Base-by-base conservation (phyloP, 495 filamentous ascomycete species). In the Penicillium ochrochloron region DNA sequence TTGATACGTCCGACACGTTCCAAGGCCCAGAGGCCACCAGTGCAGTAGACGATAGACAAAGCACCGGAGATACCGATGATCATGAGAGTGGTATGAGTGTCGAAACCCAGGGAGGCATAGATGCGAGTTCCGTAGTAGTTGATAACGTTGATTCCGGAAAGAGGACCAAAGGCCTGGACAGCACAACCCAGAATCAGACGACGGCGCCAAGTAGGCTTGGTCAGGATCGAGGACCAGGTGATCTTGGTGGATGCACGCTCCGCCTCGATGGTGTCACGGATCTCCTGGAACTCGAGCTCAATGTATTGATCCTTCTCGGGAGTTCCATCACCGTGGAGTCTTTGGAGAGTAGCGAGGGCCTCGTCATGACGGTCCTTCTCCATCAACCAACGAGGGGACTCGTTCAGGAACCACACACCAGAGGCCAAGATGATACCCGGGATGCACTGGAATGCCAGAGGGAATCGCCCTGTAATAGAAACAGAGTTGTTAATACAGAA, bases 341-440 rank as follows among this genome's bases (percentile, higher is more conserved):
- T 59, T 0, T 59, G 35, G 2, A 74, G 65, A 11, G 61, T 53
- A 0, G 34, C 59, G 5, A 73, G 82, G 8, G 89, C 89, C 71
- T 89, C 70, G 12, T 91, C 89, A 61, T 83, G 78, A 59, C 83
- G 82, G 72, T 89, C 89, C 65, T 88, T 87, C 63, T 84, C 81
- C 63, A 91, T 87, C 25, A 90, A 78, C 76, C 74, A 91, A 14
- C 83, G 70, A 6, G 83, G 83, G 0, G 79, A 82, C 61, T 89
- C 84, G n/a, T 84, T 83, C 10, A 88, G 76, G 68, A 86, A 83
- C 80, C 80, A 88, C 58, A 89, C 75, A 12, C 82, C 81, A 7
- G 66, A 35, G 3, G 76, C 73, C 19, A 86, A 74, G 23, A 81
- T 57, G 10, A 85, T 55, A 17, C 77, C 76, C 1, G 83, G 83